A percentile compares a stretch with the other conserved stretches of the same genome.
phyloP scores from a whole-genome alignment of 257 asterid genomes.

The Pogostemon cablin region DNA sequence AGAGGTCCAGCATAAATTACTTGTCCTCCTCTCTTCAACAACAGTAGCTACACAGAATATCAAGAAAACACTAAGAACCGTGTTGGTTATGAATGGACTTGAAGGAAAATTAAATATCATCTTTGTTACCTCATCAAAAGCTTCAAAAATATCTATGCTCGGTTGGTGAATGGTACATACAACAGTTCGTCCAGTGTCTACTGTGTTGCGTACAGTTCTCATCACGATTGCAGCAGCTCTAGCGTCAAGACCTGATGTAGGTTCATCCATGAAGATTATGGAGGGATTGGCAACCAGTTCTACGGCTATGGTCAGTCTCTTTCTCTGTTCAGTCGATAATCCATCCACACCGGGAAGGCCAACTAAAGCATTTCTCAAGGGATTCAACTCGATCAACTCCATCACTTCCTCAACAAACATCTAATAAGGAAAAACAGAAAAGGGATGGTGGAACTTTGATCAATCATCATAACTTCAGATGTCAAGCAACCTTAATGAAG shows the following conservation, averaged over 20 bases:
- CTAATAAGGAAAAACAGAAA: slow-evolving; percentile 36
- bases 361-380: slow-evolving; percentile 61
- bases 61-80: neutral
- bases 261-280: slow-evolving; percentile 93
- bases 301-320: slow-evolving; percentile 84
- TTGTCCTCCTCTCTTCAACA: slow-evolving; percentile 96
- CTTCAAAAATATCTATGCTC: slow-evolving; percentile 83
- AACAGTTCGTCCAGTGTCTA: slow-evolving; percentile 82
- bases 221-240: slow-evolving; percentile 93
- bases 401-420: slow-evolving; percentile 88
- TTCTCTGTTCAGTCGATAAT: slow-evolving; percentile 85
- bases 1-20: slow-evolving; percentile 76
- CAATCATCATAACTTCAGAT: neutral
- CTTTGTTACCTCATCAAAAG: slow-evolving; percentile 79
- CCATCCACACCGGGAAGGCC: slow-evolving; percentile 94
- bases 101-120: neutral
- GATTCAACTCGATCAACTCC: slow-evolving; percentile 83
- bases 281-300: slow-evolving; percentile 93
- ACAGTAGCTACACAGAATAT: slow-evolving; percentile 50
- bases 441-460: neutral
- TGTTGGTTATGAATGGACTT: neutral
- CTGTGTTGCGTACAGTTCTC: slow-evolving; percentile 85
- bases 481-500: neutral
- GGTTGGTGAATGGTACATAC: slow-evolving; percentile 95
- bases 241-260: slow-evolving; percentile 91